Percentiles rank a stretch among this genome's conserved stretches.
phyloP scores from a whole-genome alignment of 164 flowering plant genomes.

The Vitis amurensis region DNA sequence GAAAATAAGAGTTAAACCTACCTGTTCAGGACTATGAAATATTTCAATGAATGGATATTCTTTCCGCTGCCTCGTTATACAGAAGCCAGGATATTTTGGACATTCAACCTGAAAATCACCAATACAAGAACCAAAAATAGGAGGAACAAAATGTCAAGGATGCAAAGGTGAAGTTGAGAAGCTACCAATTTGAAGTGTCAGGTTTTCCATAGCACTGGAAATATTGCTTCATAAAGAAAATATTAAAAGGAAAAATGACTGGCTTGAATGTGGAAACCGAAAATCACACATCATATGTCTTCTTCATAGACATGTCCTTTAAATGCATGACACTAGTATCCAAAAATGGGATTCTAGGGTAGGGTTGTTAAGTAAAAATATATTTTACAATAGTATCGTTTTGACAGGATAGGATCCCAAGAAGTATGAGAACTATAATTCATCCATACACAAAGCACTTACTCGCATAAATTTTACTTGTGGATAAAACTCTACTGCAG shows the following conservation, averaged over 20 bases:
- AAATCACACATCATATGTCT: background rate
- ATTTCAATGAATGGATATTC: slow-evolving; percentile 94
- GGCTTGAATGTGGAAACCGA: too few species aligned
- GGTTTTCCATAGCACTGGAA: background rate
- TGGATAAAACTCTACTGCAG: slow-evolving; percentile 84
- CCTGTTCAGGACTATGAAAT: slow-evolving; percentile 86
- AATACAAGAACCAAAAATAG: slow-evolving; percentile 2
- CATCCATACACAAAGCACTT: slow-evolving; percentile 20
- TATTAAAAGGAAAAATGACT: too few species aligned
- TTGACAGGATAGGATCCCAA: background rate
- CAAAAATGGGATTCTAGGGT: background rate
- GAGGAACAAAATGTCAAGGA: background rate
- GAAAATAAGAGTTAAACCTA: slow-evolving; percentile 16
- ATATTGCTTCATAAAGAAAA: background rate
- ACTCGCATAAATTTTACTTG: slow-evolving; percentile 83
- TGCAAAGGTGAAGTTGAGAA: background rate
- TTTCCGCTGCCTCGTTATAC: slow-evolving; percentile 71
- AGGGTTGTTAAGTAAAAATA: background rate
- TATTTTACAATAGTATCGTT: background rate
- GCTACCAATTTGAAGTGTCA: background rate
- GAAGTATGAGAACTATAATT: too few species aligned
- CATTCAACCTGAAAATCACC: slow-evolving; percentile 71
- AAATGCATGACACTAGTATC: background rate
- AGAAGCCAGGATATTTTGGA: slow-evolving; percentile 94
- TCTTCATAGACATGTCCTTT: background rate